These are phyloP conservation scores for Croton laevigatus DNA, from an alignment of 441 rosid genomes.

Conservation along the genomic window DNA sequence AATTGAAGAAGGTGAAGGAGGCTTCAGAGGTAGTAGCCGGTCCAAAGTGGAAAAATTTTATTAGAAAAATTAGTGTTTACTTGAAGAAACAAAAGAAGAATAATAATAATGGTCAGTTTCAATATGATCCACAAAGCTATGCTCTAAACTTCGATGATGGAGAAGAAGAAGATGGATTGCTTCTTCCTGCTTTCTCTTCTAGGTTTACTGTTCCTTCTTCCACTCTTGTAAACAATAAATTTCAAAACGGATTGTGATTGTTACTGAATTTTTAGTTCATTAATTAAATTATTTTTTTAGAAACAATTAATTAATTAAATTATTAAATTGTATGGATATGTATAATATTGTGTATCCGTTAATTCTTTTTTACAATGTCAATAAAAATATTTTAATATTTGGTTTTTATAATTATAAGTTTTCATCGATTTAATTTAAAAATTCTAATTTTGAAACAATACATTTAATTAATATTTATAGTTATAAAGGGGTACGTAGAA, in stretches of 20 bases:
- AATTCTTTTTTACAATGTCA: too few species aligned
- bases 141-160: conserved; percentile 61
- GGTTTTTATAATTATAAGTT: too few species aligned
- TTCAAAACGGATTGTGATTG: conserved; percentile 3
- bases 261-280: not conserved
- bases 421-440: too few species aligned
- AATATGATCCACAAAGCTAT: conserved; percentile 51
- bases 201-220: conserved; percentile 30
- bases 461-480: too few species aligned
- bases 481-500: too few species aligned
- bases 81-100: conserved; percentile 27
- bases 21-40: conserved; percentile 48
- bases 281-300: not conserved
- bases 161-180: conserved; percentile 31
- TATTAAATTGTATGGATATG: too few species aligned
- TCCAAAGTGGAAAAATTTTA: conserved; percentile 56
- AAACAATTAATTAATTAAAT: too few species aligned
- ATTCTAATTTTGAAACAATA: too few species aligned
- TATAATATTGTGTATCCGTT: too few species aligned
- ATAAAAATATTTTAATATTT: too few species aligned
- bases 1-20: conserved; percentile 42
- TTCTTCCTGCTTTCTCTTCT: conserved; percentile 29
- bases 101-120: conserved; percentile 22
- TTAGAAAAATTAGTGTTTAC: conserved; percentile 39
- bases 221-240: conserved; percentile 2